Evolutionary conservation across 176 grass and related monocot species (phyloP), one percentile per base, ranked within the genome.

Genomic region (Thinopyrum elongatum): DNA sequence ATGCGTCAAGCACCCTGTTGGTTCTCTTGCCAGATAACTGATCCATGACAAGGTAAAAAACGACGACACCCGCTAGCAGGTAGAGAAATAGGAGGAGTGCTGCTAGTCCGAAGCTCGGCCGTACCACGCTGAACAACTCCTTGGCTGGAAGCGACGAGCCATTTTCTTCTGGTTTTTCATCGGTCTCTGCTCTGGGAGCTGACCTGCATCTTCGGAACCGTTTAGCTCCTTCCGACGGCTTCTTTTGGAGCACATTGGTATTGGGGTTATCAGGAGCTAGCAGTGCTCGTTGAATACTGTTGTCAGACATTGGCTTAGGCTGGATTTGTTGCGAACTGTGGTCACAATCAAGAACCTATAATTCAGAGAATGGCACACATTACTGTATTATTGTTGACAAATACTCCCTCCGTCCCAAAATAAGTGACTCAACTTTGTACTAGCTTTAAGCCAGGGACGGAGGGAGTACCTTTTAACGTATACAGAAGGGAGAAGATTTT

Each of bases 21-120:
- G 96, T 98, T 83, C 57, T 86, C 57, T 76, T 84, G 26, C 96
- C 96, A 23, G 80, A 76, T 64, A 98, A 74, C 84, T 98, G 91
- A 87, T 88, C 85, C 74, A 89, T 82, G 49, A 94, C 86, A 72
- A 91, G 64, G 66, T 94, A 95, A 84, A 98, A 98, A 39, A 85
- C 46, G 41, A 81, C 31, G 65, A 80, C 90, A 3, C 93, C 90
- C 15, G 62, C 70, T 44, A 92, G 85, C 2, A 98, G 90, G 86
- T 98, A 98, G 77, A 84, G 19, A 35, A 94, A 76, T 26, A 95
- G 82, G 81, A 89, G 89, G 35, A 94, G 58, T 53, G 44, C 90
- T 65, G 86, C 82, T 51, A 82, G 69, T 51, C 29, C 88, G 81
- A 98, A 91, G 77, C 88, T 98, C 1, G 88, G 96, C 3, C 84